Base-by-base conservation (phyloP, 495 filamentous ascomycete species). In the Barbatosphaeria neglecta region DNA sequence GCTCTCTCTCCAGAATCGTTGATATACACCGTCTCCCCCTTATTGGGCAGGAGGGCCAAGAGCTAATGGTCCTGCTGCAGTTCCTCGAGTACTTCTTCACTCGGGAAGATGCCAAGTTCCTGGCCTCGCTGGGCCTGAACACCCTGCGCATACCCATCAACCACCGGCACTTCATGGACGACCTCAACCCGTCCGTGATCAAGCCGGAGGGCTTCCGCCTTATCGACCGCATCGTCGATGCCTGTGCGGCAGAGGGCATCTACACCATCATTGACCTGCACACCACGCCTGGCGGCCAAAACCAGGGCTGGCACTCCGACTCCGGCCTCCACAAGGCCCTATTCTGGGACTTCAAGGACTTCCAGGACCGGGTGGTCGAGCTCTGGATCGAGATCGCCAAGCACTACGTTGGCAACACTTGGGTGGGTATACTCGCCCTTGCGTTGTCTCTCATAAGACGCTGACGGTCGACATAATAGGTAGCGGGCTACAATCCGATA, bases 21-120 rank as follows among this genome's bases (percentile, higher is more conserved):
- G n/a, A n/a, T n/a, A n/a, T n/a, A n/a, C n/a, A n/a, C n/a, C n/a
- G n/a, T n/a, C n/a, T n/a, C n/a, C n/a, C n/a, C n/a, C n/a, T n/a
- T n/a, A n/a, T n/a, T n/a, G n/a, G n/a, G n/a, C n/a, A n/a, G 20
- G 31, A 16, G 20, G 11, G 13, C 33, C 37, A 23, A 37, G 4
- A 22, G 9, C 45, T 47, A 39, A 43, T 27, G 25, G 38, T 72
- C 58, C 68, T 68, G 51, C 62, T 72, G 41, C 57, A 70, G 53
- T 78, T 75, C 60, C 62, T 81, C 1, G 72, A 81, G 35, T 75
- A 82, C 52, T 84, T 81, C 68, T 84, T 83, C 63, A 78, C 73
- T 0, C 64, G 72, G 6, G 56, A 62, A 8, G 80, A 84, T 50
- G 79, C 80, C 39, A 69, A 75, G 50, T 82, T 79, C 62, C 75